Conservation (phyloP, 2,329 filamentous ascomycete genomes). For the Xylariales sp. region DNA sequence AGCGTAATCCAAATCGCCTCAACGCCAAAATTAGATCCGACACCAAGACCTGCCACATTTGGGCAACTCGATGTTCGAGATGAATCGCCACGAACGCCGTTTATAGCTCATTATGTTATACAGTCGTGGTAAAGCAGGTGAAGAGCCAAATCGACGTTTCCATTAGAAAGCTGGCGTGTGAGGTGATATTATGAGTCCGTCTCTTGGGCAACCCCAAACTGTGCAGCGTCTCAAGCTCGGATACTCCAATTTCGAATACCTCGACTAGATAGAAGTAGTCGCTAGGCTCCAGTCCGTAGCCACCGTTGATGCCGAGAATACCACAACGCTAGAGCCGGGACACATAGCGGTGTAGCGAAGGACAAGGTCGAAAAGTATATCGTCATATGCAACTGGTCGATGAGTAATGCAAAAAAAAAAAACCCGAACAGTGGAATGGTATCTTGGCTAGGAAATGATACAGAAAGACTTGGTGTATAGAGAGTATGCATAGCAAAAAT, state of each 20-base stretch:
- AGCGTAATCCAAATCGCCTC: too few species aligned
- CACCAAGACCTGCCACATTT: too few species aligned
- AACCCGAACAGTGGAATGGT: slow-evolving; percentile 2
- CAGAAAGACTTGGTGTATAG: slow-evolving; percentile 3
- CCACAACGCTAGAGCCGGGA: neutral
- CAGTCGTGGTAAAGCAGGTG: too few species aligned
- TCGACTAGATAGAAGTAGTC: slow-evolving; percentile 2
- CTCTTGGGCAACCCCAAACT: too few species aligned
- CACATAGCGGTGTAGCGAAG: neutral
- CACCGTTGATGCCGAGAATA: neutral
- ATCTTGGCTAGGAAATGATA: slow-evolving; percentile 4
- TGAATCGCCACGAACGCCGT: too few species aligned
- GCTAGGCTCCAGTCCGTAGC: slow-evolving; percentile 6
- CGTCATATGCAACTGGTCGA: slow-evolving; percentile 5
- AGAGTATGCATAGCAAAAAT: neutral
- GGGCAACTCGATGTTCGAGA: too few species aligned
- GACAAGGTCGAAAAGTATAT: neutral
- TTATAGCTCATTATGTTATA: too few species aligned
- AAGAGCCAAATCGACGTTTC: too few species aligned
- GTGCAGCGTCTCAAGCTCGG: too few species aligned
- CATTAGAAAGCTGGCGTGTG: too few species aligned
- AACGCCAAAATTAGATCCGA: too few species aligned
- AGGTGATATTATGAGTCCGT: too few species aligned
- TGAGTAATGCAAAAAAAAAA: slow-evolving; percentile 1
- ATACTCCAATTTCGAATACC: neutral